Conservation (phyloP, 495 filamentous ascomycete genomes). For the Penicillium ucsense region DNA sequence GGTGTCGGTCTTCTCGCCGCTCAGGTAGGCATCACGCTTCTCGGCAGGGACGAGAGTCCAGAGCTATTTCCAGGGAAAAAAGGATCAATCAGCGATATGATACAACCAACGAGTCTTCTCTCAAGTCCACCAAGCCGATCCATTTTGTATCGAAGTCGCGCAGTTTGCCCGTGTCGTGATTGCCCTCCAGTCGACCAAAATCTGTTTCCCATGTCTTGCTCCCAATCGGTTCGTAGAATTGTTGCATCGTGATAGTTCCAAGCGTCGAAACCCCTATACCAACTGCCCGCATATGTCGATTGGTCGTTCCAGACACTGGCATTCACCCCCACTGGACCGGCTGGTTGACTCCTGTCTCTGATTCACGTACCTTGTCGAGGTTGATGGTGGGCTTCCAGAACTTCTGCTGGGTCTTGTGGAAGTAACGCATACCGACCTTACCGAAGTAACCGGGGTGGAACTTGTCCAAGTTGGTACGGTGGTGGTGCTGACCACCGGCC, state of each 20-base stretch:
- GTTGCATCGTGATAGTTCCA: not conserved
- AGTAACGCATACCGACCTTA: constrained; percentile 94
- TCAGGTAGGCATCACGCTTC: constrained; percentile 73
- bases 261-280: not conserved
- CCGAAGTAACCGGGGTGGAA: constrained; percentile 96
- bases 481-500: constrained; percentile 92
- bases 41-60: constrained; percentile 75
- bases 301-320: too few species aligned
- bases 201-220: too few species aligned
- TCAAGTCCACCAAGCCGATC: not conserved
- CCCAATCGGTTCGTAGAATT: too few species aligned
- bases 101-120: not conserved
- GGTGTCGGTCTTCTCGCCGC: constrained; percentile 62
- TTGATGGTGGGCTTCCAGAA: constrained; percentile 93
- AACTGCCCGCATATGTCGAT: too few species aligned
- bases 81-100: constrained; percentile 12
- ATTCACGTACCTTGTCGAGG: constrained; percentile 67
- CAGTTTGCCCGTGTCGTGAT: not conserved
- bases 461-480: constrained; percentile 90
- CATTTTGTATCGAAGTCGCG: not conserved
- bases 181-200: not conserved
- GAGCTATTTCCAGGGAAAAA: constrained; percentile 42
- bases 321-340: not conserved
- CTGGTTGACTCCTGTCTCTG: not conserved
- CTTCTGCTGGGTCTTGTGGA: constrained; percentile 81